Conservation (phyloP, 176 grass and related monocot species). For the Tuctoria greenei region DNA sequence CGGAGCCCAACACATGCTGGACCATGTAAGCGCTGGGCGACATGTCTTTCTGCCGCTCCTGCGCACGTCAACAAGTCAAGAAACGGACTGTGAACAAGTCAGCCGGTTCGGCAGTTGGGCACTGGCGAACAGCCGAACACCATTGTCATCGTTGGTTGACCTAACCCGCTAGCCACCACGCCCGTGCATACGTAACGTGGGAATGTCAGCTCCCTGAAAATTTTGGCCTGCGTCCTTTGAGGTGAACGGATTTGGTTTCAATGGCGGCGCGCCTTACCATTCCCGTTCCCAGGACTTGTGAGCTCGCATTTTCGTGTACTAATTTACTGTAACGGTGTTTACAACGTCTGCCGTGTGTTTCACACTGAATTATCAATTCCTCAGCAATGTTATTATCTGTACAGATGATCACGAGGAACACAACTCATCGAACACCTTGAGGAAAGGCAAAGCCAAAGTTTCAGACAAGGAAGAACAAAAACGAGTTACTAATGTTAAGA, state of each 20-base stretch:
- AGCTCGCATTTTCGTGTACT: too few relatives aligned
- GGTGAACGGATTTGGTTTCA: not conserved
- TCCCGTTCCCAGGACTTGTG: not conserved
- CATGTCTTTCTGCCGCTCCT: not conserved
- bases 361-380: not conserved
- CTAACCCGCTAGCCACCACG: not conserved
- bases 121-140: not conserved
- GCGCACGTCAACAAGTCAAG: not conserved
- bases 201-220: not conserved
- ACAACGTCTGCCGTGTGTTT: not conserved
- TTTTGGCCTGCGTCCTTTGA: not conserved
- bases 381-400: not conserved
- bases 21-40: not conserved
- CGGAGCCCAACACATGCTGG: not conserved
- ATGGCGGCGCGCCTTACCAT: not conserved
- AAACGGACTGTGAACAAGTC: not conserved
- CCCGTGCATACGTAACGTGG: not conserved
- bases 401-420: not conserved
- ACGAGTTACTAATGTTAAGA: not conserved
- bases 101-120: not conserved
- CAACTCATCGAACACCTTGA: not conserved
- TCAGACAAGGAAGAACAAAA: not conserved
- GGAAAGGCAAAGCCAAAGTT: not conserved
- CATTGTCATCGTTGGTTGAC: not conserved
- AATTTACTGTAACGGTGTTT: not conserved